A percentile compares a stretch with the other conserved stretches of the same genome.
Conservation (phyloP, 148 eudicot genomes). For the Hydrangea macrophylla region DNA sequence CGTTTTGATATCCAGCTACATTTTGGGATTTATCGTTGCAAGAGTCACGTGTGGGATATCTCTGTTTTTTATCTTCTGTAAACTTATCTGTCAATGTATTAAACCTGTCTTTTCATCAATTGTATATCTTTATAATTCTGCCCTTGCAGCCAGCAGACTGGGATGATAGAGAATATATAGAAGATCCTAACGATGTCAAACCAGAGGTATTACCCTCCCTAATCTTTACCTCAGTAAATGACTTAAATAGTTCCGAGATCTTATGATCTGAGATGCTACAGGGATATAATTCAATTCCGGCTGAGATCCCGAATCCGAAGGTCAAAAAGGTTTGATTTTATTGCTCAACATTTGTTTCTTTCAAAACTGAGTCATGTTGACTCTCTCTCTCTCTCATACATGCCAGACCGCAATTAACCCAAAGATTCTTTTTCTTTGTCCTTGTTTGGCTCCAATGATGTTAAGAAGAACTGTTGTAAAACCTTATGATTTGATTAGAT, state of each 20-base stretch:
- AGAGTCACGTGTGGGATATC: too few species aligned
- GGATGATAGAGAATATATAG: constrained; percentile 89
- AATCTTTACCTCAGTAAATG: neutral
- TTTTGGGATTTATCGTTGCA: neutral
- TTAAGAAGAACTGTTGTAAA: too few species aligned
- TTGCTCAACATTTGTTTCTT: constrained; percentile 3
- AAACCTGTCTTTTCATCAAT: neutral
- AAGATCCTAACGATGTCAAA: constrained; percentile 71
- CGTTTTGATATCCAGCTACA: neutral
- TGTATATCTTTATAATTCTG: constrained; percentile 3
- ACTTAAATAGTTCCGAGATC: neutral
- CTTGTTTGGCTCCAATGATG: too few species aligned
- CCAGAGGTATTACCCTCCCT: constrained; percentile 62
- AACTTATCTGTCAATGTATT: neutral
- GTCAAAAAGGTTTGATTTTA: constrained; percentile 64
- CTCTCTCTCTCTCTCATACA: neutral
- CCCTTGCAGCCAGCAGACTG: constrained; percentile 79
- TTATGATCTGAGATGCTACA: constrained; percentile 31
- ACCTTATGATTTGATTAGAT: too few species aligned
- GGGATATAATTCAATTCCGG: constrained; percentile 92
- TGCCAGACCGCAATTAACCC: too few species aligned
- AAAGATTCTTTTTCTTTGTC: too few species aligned
- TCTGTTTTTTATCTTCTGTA: neutral
- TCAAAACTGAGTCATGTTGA: constrained; percentile 3
- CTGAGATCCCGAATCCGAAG: constrained; percentile 85